Evolutionary conservation across 2,329 filamentous ascomycete species (phyloP).

Genomic region (Fusarium fracticaudum): DNA sequence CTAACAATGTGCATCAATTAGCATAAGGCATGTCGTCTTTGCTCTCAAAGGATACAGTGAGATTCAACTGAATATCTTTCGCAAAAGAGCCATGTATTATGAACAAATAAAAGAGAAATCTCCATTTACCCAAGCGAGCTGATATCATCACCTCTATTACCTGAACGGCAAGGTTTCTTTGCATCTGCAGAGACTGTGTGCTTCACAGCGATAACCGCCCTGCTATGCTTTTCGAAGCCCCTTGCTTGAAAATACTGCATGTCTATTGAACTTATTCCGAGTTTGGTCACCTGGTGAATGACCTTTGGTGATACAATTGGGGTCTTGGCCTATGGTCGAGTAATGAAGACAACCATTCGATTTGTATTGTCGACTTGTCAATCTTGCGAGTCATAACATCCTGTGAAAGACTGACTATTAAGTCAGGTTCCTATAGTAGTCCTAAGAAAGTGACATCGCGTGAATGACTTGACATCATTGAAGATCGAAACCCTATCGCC

Average conservation of each 20-base stretch:
- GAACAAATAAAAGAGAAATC: not conserved
- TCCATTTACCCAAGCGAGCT: not conserved
- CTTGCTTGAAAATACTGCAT: not conserved
- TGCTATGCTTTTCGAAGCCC: not conserved
- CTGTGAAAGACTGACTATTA: not conserved
- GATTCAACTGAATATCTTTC: not conserved
- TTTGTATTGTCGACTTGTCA: not conserved
- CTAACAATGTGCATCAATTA: not conserved
- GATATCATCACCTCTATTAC: not conserved
- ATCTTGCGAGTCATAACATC: not conserved
- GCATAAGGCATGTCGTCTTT: not conserved
- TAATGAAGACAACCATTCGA: not conserved
- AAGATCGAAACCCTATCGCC: not conserved
- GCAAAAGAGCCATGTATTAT: not conserved
- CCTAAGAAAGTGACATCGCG: not conserved
- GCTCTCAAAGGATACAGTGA: not conserved
- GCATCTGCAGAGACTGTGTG: not conserved
- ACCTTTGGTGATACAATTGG: not conserved
- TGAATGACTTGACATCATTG: conserved; percentile 13
- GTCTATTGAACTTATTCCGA: not conserved
- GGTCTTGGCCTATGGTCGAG: not conserved
- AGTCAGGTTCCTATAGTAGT: not conserved
- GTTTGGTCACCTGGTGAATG: not conserved
- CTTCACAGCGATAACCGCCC: not conserved
- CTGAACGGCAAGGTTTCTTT: not conserved